A percentile compares a stretch with the other conserved stretches of the same genome.
Conservation (phyloP, 495 filamentous ascomycete species). For the Talaromyces adpressus region DNA sequence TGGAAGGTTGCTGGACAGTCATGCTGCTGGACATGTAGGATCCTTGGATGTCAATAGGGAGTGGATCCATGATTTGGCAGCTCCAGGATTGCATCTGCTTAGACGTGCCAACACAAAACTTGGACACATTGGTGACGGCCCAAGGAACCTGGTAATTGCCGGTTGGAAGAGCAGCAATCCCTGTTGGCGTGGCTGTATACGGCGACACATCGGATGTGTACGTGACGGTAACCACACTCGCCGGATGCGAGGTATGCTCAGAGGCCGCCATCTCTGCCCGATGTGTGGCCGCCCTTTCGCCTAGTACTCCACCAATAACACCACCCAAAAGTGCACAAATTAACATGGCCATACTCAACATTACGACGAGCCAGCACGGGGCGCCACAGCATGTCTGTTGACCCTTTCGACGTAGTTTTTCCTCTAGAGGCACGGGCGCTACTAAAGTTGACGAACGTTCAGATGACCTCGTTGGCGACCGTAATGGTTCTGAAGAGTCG, state of each 20-base stretch:
- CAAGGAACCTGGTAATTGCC: constrained; percentile 58
- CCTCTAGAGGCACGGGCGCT: constrained; percentile 41
- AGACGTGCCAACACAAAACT: constrained; percentile 57
- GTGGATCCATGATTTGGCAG: constrained; percentile 41
- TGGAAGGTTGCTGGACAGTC: constrained; percentile 21
- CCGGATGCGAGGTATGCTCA: constrained; percentile 21
- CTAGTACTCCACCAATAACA: constrained; percentile 52
- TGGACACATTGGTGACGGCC: constrained; percentile 48
- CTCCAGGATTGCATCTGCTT: constrained; percentile 62
- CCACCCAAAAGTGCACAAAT: constrained; percentile 48
- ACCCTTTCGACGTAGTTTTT: constrained; percentile 52
- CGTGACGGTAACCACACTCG: constrained; percentile 34
- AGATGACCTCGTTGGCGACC: background rate
- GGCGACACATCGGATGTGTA: constrained; percentile 59
- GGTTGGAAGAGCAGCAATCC: constrained; percentile 52
- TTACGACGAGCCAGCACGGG: constrained; percentile 60
- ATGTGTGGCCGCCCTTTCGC: constrained; percentile 28
- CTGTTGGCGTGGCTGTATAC: constrained; percentile 48
- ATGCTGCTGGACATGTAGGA: constrained; percentile 18
- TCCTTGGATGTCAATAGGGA: constrained; percentile 31
- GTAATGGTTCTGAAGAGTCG: constrained; percentile 2
- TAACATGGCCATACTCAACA: constrained; percentile 50
- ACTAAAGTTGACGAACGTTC: constrained; percentile 12
- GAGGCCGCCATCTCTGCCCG: constrained; percentile 12
- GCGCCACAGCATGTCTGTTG: constrained; percentile 55